These are phyloP conservation scores for Saccharomycopsis fodiens DNA, from an alignment of 805 yeast species.

Conservation along the genomic window DNA sequence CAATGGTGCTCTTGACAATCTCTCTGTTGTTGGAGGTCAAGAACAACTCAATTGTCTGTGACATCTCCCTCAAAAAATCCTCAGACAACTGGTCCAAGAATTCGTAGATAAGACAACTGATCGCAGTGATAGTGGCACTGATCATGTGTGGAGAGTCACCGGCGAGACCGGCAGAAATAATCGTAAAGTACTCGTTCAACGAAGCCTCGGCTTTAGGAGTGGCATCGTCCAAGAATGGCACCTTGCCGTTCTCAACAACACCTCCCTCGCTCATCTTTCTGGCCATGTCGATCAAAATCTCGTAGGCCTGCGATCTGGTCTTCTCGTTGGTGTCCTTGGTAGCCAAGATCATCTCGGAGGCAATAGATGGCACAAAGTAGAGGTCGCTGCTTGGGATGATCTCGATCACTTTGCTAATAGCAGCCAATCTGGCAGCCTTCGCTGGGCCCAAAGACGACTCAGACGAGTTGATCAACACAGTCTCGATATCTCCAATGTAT, in stretches of 20 bases:
- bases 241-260: slow-evolving; percentile 50
- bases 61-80: slow-evolving; percentile 61
- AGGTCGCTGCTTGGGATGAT: slow-evolving; percentile 58
- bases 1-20: slow-evolving; percentile 89
- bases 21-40: slow-evolving; percentile 87
- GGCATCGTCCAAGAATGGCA: slow-evolving; percentile 57
- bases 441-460: slow-evolving; percentile 62
- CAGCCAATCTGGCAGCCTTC: slow-evolving; percentile 68
- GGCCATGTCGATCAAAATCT: slow-evolving; percentile 73
- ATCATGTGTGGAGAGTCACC: slow-evolving; percentile 94
- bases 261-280: slow-evolving; percentile 63
- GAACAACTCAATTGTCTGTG: slow-evolving; percentile 82
- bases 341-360: slow-evolving; percentile 82
- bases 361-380: slow-evolving; percentile 69
- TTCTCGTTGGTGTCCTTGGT: slow-evolving; percentile 93
- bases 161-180: slow-evolving; percentile 93
- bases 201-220: slow-evolving; percentile 59
- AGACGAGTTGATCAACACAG: slow-evolving; percentile 49
- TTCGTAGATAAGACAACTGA: slow-evolving; percentile 81
- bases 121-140: slow-evolving; percentile 89
- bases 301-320: slow-evolving; percentile 75
- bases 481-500: slow-evolving; percentile 52
- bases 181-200: slow-evolving; percentile 77
- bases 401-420: slow-evolving; percentile 54
- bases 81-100: slow-evolving; percentile 59